Evolutionary conservation across 371 early-diverging fungal species (phyloP), one percentile per base, ranked within the genome.

Genomic region (Mycotypha africana): DNA sequence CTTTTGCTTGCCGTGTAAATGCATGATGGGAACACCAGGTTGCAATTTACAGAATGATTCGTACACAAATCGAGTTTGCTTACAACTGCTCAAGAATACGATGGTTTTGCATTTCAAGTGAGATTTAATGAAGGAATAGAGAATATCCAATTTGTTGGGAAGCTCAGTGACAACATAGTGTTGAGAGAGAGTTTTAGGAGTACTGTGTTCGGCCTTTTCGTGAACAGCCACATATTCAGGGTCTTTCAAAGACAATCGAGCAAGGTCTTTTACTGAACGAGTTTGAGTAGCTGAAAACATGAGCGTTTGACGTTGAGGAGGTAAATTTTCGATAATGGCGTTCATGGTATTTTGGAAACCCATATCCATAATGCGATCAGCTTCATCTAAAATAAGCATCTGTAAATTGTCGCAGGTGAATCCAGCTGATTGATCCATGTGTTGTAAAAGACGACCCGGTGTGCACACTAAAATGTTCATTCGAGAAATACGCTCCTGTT

Each of bases 401-500:
- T 93, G 85, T 46, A 97, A 51, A 53, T 90, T 81, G 47, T 83
- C 82, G 59, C 90, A 90, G 49, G 81, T 84, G 51, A 95, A 95
- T 20, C 90, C 89, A 19, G 84, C 86, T 3, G 96, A 93, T 61
- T 95, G 88, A 72, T 95, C 93, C 92, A 97, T 94, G 55, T 98
- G 95, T 63, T 99, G 97, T 56, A 98, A 72, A 53, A 99, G 69
- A 45, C 99, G 86, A 2, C 99, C 99, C 0, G 99, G 99, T 20
- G 99, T 99, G 46, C 88, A 89, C 10, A 99, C 88, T 34, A 98
- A 66, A 46, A 99, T 95, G 60, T 95, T 98, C 92, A 97, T 93
- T 47, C 80, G 74, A 21, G 62, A 56, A 15, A 94, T 78, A 26
- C 95, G 79, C 38, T 88, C 93, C 61, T 91, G 84, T 52, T 97